Percentiles rank a stretch among this genome's conserved stretches.
Conservation (phyloP, 805 yeast genomes). For the Metschnikowia dekortorum region DNA sequence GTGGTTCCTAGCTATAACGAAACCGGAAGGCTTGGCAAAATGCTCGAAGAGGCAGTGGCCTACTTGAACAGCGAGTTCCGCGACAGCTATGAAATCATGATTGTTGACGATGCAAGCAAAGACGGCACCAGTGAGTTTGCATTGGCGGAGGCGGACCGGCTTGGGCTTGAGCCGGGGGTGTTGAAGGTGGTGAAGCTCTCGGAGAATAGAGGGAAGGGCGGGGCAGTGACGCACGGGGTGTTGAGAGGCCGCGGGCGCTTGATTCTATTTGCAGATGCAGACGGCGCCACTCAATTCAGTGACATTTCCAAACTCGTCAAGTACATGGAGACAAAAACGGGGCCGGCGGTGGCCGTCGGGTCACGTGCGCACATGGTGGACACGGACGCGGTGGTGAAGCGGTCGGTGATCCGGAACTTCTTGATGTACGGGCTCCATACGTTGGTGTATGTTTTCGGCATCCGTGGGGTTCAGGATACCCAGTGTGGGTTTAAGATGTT, state of each 20-base stretch:
- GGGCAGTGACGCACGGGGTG: conserved; percentile 94
- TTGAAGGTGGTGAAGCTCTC: conserved; percentile 67
- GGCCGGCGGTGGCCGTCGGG: conserved; percentile 74
- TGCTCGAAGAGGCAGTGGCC: conserved; percentile 67
- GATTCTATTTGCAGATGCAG: conserved; percentile 92
- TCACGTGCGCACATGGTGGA: conserved; percentile 96
- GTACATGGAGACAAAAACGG: conserved; percentile 28
- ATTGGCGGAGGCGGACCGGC: conserved; percentile 50
- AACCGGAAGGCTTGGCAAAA: conserved; percentile 59
- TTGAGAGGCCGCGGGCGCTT: conserved; percentile 67
- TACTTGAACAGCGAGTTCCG: conserved; percentile 40
- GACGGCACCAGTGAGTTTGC: conserved; percentile 80
- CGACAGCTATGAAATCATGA: conserved; percentile 62
- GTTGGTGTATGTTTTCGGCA: conserved; percentile 83
- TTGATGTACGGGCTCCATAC: conserved; percentile 91
- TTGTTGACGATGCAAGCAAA: conserved; percentile 88
- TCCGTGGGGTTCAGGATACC: conserved; percentile 81
- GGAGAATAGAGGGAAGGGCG: conserved; percentile 83
- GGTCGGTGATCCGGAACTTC: conserved; percentile 82
- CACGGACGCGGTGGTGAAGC: conserved; percentile 93
- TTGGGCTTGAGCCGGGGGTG: conserved; percentile 49
- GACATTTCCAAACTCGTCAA: conserved; percentile 56
- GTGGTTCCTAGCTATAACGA: conserved; percentile 96
- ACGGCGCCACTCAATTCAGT: conserved; percentile 84
- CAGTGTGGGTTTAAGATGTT: conserved; percentile 97